Base-by-base conservation (phyloP, 192 early-diverging fungal genomes). In the Cetraspora pellucida region DNA sequence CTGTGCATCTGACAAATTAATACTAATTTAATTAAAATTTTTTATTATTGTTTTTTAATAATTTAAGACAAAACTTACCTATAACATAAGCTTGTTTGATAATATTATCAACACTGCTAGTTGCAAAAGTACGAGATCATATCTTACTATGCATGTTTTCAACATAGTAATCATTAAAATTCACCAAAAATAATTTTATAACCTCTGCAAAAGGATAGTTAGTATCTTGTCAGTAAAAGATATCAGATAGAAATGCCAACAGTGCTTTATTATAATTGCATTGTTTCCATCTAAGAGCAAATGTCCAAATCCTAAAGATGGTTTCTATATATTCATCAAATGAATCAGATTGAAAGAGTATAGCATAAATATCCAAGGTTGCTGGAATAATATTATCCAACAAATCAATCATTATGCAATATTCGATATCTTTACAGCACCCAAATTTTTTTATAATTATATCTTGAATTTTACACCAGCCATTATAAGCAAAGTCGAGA, bases 301-400 rank as follows among this genome's bases (percentile, higher is more conserved):
- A 60, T 25, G 21, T 25, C 58, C 58, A 60, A 25, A 60, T 60
- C 19, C 58, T 60, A n/a, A 60, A n/a, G 19, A n/a, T 25, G 19
- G 58, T 28, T 28, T 60, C 58, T 25, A 60, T 60, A 60, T 60
- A 60, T 60, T 28, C 58, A 11, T 60, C 58, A n/a, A n/a, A 60
- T 25, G 19, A n/a, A 28, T 19, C 58, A n/a, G 58, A 60, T 60
- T 19, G 6, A 60, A 60, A 60, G 19, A 60, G 58, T 28, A n/a
- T n/a, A n/a, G n/a, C n/a, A n/a, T n/a, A n/a, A n/a, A n/a, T n/a
- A n/a, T n/a, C n/a, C n/a, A n/a, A n/a, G n/a, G n/a, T n/a, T n/a
- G n/a, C n/a, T n/a, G n/a, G n/a, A n/a, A n/a, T n/a, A n/a, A n/a
- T n/a, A n/a, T n/a, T n/a, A n/a, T n/a, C n/a, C n/a, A n/a, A n/a